These are phyloP conservation scores for Ogataea trehaloabstinens DNA, from an alignment of 805 yeast genomes.

Conservation along the genomic window DNA sequence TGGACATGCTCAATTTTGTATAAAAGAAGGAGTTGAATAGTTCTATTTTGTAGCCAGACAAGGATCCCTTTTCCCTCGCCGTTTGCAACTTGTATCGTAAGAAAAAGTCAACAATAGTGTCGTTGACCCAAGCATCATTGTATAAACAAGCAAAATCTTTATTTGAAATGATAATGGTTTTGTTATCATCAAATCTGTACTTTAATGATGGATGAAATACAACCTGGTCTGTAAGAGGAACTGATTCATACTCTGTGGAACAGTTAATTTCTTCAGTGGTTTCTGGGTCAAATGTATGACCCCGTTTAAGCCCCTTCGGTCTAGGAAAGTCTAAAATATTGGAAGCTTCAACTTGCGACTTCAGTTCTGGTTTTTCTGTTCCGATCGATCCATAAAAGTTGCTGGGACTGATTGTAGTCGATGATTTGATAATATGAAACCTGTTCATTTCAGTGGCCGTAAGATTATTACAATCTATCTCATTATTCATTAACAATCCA, in stretches of 20 bases:
- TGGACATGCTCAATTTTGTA: constrained; percentile 49
- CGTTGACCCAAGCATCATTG: constrained; percentile 87
- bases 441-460: constrained; percentile 13
- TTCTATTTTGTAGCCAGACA: constrained; percentile 38
- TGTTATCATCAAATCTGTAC: constrained; percentile 52
- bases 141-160: constrained; percentile 78
- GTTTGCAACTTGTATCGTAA: constrained; percentile 47
- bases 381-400: constrained; percentile 11
- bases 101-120: constrained; percentile 82
- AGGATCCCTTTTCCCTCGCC: constrained; percentile 35
- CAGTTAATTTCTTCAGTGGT: constrained; percentile 38
- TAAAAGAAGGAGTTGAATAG: constrained; percentile 83
- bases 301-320: not conserved
- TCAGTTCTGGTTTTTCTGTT: not conserved
- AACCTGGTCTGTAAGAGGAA: constrained; percentile 29
- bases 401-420: constrained; percentile 7
- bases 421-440: constrained; percentile 3
- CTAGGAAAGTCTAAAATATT: constrained; percentile 13
- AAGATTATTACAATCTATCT: constrained; percentile 7
- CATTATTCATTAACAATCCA: not conserved
- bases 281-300: constrained; percentile 23
- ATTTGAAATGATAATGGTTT: constrained; percentile 54
- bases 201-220: constrained; percentile 37
- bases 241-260: constrained; percentile 27
- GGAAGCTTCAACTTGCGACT: constrained; percentile 6